A percentile compares a stretch with the other conserved stretches of the same genome.
Conservation (phyloP, 768 basidiomycete species). For the Boletus bicolor region DNA sequence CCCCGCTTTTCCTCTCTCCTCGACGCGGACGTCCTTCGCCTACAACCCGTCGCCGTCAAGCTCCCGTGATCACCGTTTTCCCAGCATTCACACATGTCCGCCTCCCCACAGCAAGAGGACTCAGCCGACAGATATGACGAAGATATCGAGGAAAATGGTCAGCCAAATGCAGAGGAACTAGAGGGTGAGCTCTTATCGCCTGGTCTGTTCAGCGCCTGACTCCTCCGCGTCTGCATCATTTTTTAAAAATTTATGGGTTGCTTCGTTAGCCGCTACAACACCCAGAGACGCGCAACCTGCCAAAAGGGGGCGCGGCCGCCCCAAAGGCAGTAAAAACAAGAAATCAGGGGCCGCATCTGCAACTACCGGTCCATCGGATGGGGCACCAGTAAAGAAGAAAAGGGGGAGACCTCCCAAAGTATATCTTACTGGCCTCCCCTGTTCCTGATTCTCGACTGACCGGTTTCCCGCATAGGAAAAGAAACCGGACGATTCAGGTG, state of each 20-base stretch:
- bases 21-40: slow-evolving; percentile 33
- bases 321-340: slow-evolving; percentile 84
- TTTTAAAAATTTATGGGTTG: slow-evolving; percentile 20
- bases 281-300: slow-evolving; percentile 35
- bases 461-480: slow-evolving; percentile 25
- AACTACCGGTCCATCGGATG: slow-evolving; percentile 28
- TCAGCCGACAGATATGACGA: slow-evolving; percentile 54
- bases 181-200: slow-evolving; percentile 28
- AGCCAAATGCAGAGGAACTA: slow-evolving; percentile 33
- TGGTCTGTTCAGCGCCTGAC: slow-evolving; percentile 11
- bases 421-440: slow-evolving; percentile 8
- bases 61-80: slow-evolving; percentile 26
- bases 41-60: slow-evolving; percentile 16
- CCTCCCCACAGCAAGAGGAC: slow-evolving; percentile 57
- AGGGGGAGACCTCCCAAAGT: slow-evolving; percentile 55
- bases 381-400: slow-evolving; percentile 38
- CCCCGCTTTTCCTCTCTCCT: slow-evolving; percentile 55
- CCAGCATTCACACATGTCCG: slow-evolving; percentile 49
- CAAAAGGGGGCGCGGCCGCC: slow-evolving; percentile 85
- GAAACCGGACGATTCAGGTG: slow-evolving; percentile 45
- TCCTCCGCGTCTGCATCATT: slow-evolving; percentile 13
- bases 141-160: slow-evolving; percentile 54
- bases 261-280: slow-evolving; percentile 38
- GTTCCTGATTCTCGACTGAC: slow-evolving; percentile 25
- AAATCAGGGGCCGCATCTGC: slow-evolving; percentile 38